Evolutionary conservation across 2,329 filamentous ascomycete genomes (phyloP).

Genomic region (Aureobasidium namibiae): DNA sequence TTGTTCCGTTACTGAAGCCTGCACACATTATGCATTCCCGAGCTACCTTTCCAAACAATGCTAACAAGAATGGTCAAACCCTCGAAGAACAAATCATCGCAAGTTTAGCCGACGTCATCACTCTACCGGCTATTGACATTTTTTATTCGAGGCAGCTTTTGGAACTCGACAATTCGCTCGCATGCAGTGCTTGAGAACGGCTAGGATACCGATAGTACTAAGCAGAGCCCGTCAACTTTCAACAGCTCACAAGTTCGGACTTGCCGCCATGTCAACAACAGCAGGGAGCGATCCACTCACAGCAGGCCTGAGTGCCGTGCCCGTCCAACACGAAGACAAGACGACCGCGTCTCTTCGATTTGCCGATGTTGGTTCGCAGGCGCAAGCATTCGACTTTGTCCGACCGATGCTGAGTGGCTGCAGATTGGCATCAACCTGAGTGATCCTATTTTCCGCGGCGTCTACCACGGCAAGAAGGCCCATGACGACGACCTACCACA

Average conservation of each 20-base stretch:
- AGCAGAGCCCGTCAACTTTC: not conserved
- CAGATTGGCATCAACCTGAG: constrained; percentile 91
- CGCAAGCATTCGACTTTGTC: constrained; percentile 1
- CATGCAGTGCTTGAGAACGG: not conserved
- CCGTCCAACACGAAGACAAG: constrained; percentile 11
- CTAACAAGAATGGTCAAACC: not conserved
- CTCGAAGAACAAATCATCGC: not conserved
- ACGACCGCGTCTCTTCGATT: constrained; percentile 21
- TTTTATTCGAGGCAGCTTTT: not conserved
- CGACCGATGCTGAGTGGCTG: constrained; percentile 10
- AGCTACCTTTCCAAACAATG: not conserved
- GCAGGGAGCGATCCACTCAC: constrained; percentile 18
- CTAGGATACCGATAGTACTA: not conserved
- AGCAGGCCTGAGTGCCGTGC: constrained; percentile 18
- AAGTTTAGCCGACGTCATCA: constrained; percentile 6
- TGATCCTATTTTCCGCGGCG: constrained; percentile 79
- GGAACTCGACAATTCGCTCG: not conserved
- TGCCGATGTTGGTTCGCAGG: constrained; percentile 35
- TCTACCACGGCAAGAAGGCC: constrained; percentile 69
- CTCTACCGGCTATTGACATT: not conserved
- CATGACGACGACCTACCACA: constrained; percentile 67
- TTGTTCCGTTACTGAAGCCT: not conserved
- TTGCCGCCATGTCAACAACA: constrained; percentile 3
- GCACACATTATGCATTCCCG: not conserved
- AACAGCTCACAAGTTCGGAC: not conserved